Conservation (phyloP, 2,329 filamentous ascomycete species). For the Fusarium sororula region DNA sequence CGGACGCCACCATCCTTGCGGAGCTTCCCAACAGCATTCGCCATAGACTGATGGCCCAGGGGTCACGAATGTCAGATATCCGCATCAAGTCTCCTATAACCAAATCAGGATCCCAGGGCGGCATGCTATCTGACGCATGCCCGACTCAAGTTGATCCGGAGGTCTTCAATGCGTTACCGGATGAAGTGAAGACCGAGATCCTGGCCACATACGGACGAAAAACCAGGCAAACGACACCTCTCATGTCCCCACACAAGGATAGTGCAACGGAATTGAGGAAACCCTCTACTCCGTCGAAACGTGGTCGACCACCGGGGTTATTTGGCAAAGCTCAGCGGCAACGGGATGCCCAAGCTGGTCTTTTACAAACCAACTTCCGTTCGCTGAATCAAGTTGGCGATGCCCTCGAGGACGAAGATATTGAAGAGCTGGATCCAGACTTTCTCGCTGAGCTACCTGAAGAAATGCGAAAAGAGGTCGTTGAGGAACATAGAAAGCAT, state of each 20-base stretch:
- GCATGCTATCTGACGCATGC: constrained; percentile 55
- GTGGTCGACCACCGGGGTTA: constrained; percentile 55
- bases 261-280: constrained; percentile 62
- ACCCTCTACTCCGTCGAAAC: constrained; percentile 72
- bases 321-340: constrained; percentile 60
- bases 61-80: constrained; percentile 39
- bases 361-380: constrained; percentile 80
- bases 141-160: constrained; percentile 87
- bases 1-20: constrained; percentile 82
- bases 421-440: constrained; percentile 69
- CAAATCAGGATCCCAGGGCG: constrained; percentile 50
- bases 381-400: constrained; percentile 49
- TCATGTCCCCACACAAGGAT: constrained; percentile 66
- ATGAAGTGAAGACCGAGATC: constrained; percentile 86
- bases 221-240: constrained; percentile 49
- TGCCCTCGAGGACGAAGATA: constrained; percentile 45
- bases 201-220: constrained; percentile 72
- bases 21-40: constrained; percentile 88
- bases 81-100: constrained; percentile 44
- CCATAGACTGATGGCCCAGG: constrained; percentile 74
- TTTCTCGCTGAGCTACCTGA: constrained; percentile 86
- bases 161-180: constrained; percentile 82
- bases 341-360: constrained; percentile 63
- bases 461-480: constrained; percentile 79
- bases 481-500: constrained; percentile 71